phyloP scores from a whole-genome alignment of 768 basidiomycete species.

The Mycena vitilis region DNA sequence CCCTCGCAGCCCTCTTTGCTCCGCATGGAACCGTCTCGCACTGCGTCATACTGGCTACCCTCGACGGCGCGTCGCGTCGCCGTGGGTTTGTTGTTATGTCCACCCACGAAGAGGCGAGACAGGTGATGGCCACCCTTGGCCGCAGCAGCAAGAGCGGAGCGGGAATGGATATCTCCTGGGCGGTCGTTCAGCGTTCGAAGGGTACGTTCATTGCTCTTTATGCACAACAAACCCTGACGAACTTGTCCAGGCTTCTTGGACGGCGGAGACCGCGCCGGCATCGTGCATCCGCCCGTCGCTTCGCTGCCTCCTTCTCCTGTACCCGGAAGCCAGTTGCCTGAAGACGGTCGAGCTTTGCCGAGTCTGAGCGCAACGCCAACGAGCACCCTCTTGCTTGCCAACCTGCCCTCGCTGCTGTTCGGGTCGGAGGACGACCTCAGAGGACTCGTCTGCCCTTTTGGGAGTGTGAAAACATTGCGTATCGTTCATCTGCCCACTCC shows the following conservation, averaged over 20 bases:
- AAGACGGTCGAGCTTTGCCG: conserved; percentile 41
- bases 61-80: conserved; percentile 85
- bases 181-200: conserved; percentile 88
- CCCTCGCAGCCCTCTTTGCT: conserved; percentile 67
- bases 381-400: conserved; percentile 40
- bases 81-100: conserved; percentile 90
- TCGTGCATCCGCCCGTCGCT: conserved; percentile 62
- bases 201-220: conserved; percentile 51
- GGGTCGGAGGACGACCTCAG: conserved; percentile 33
- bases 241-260: conserved; percentile 74
- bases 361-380: conserved; percentile 55
- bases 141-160: conserved; percentile 72
- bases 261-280: conserved; percentile 80
- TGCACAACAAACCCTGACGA: conserved; percentile 14
- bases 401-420: conserved; percentile 35
- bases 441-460: conserved; percentile 35
- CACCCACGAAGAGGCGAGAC: conserved; percentile 74
- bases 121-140: conserved; percentile 74
- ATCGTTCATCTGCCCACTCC: conserved; percentile 74
- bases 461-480: conserved; percentile 52
- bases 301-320: conserved; percentile 43
- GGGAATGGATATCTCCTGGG: conserved; percentile 84
- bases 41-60: conserved; percentile 84
- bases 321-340: conserved; percentile 39
- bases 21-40: conserved; percentile 77